phyloP scores from a whole-genome alignment of 1,284 basidiomycete species.

The Tilletiaria anomala region DNA sequence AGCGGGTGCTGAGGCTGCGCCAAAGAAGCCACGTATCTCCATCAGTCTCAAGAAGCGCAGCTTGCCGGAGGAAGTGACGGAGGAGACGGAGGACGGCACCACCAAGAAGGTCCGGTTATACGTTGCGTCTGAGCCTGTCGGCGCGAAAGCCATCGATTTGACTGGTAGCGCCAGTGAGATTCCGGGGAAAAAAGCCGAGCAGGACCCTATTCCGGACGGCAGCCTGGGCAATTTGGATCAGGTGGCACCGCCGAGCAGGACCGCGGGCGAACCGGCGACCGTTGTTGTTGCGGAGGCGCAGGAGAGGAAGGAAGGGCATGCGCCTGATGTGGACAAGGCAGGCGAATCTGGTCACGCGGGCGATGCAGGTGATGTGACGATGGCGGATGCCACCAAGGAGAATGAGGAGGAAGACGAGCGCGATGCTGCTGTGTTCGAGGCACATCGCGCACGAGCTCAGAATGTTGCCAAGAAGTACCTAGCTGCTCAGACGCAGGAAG shows the following conservation, averaged over 20 bases:
- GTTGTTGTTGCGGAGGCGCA: too few species aligned
- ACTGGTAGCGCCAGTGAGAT: conserved; percentile 26
- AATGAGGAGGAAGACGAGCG: conserved; percentile 6
- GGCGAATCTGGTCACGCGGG: conserved; percentile 14
- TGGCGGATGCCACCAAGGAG: conserved; percentile 20
- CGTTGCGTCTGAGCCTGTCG: conserved; percentile 26
- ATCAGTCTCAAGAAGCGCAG: conserved; percentile 24
- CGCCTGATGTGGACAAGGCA: too few species aligned
- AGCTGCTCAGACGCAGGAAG: conserved; percentile 78
- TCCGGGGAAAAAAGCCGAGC: conserved; percentile 38
- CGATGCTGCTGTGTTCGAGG: conserved; percentile 55
- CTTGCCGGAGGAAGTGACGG: conserved; percentile 31
- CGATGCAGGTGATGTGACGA: conserved; percentile 23
- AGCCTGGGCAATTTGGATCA: conserved; percentile 10
- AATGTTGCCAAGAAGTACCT: conserved; percentile 84
- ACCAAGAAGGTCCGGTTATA: conserved; percentile 36
- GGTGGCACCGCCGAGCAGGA: too few species aligned
- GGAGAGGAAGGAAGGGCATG: too few species aligned
- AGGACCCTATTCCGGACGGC: conserved; percentile 10
- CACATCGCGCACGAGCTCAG: conserved; percentile 57
- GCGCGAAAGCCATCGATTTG: conserved; percentile 32
- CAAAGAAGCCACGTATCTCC: conserved; percentile 1
- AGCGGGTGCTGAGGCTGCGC: not conserved
- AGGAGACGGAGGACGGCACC: conserved; percentile 7
- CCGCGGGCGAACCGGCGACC: too few species aligned